Percentiles rank a stretch among this genome's conserved stretches.
phyloP scores from a whole-genome alignment of 208 protist genomes.

The Acanthamoeba healyi region DNA sequence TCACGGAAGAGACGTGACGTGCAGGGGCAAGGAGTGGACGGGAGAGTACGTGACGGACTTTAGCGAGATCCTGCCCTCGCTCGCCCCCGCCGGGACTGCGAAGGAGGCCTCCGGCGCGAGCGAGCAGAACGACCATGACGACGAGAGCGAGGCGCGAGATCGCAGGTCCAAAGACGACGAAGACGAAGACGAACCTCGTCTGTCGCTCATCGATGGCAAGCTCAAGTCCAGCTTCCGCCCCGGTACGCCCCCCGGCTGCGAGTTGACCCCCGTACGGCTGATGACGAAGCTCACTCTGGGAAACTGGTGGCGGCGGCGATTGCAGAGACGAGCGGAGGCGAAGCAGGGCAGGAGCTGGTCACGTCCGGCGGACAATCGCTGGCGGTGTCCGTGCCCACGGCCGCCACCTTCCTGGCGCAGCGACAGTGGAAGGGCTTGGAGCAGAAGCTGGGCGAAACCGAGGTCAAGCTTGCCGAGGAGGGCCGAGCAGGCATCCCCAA shows the following conservation, averaged over 20 bases:
- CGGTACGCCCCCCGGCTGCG: background rate
- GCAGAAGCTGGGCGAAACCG: conserved; percentile 80
- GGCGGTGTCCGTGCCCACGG: background rate
- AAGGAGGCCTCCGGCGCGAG: background rate
- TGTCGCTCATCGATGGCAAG: conserved; percentile 73
- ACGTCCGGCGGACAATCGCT: conserved; percentile 58
- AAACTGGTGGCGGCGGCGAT: no score
- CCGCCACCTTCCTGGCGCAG: background rate
- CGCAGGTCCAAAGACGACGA: conserved; percentile 24
- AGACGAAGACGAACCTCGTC: conserved; percentile 74
- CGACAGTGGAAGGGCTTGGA: conserved; percentile 76
- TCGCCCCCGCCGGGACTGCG: background rate
- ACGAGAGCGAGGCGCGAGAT: background rate
- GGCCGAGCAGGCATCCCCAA: conserved; percentile 77
- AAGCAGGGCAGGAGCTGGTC: background rate
- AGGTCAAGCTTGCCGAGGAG: conserved; percentile 68
- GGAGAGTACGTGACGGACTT: conserved; percentile 86
- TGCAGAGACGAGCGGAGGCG: background rate
- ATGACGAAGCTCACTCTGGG: no score
- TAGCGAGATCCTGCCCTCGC: conserved; percentile 60
- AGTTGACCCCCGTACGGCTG: no score
- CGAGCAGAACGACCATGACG: background rate
- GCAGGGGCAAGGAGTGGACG: conserved; percentile 81
- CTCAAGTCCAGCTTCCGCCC: conserved; percentile 26
- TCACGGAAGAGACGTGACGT: no score